phyloP scores from a whole-genome alignment of 108 stramenopile species.

The Skeletonema potamos region DNA sequence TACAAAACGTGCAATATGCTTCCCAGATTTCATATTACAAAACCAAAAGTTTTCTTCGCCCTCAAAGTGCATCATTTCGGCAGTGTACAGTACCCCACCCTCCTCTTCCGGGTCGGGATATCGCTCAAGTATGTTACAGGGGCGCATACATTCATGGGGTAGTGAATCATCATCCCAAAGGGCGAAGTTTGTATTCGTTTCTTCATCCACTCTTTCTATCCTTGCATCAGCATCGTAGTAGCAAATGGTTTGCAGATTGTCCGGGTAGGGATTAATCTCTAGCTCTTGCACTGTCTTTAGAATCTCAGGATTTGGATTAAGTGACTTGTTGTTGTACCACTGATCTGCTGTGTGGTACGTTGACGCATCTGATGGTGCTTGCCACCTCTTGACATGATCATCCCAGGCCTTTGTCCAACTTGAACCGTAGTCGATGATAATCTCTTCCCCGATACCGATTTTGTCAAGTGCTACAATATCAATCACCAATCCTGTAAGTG shows the following conservation, averaged over 20 bases:
- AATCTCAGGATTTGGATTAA: slow-evolving; percentile 12
- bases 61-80: slow-evolving; percentile 37
- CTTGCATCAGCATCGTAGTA: slow-evolving; percentile 19
- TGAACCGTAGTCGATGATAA: slow-evolving; percentile 62
- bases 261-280: slow-evolving; percentile 11
- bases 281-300: slow-evolving; percentile 24
- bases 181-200: slow-evolving; percentile 18
- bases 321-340: slow-evolving; percentile 11
- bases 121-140: slow-evolving; percentile 28
- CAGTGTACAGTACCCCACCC: slow-evolving; percentile 10
- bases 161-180: slow-evolving; percentile 17
- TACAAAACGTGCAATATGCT: slow-evolving; percentile 27
- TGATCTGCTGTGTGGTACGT: slow-evolving; percentile 12
- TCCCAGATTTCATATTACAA: slow-evolving; percentile 22
- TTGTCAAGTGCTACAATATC: slow-evolving; percentile 51
- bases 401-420: slow-evolving; percentile 47
- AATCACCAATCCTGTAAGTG: slow-evolving; percentile 54
- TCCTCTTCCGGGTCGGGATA: slow-evolving; percentile 22
- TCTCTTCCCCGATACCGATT: slow-evolving; percentile 23
- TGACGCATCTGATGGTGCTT: slow-evolving; percentile 27
- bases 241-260: slow-evolving; percentile 14
- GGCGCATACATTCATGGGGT: slow-evolving; percentile 38
- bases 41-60: slow-evolving; percentile 22
- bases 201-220: slow-evolving; percentile 19
- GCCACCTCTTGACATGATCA: slow-evolving; percentile 32